A percentile compares a stretch with the other conserved stretches of the same genome.
phyloP scores from a whole-genome alignment of 192 early-diverging fungal genomes.

The Geranomyces variabilis region DNA sequence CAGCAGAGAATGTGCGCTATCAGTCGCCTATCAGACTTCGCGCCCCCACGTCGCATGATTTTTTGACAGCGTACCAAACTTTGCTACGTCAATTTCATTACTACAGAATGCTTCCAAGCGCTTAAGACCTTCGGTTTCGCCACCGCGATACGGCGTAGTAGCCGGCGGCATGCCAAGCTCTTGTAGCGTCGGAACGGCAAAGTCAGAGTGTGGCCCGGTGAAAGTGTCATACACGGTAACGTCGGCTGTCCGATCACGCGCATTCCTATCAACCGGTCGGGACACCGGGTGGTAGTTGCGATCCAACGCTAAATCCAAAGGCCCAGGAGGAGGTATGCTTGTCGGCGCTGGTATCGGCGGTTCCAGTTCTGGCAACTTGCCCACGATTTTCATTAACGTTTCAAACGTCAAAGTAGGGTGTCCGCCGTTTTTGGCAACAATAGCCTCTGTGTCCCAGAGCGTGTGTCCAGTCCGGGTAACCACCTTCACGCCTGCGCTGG shows the following conservation, averaged over 20 bases:
- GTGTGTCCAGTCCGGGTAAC: not conserved
- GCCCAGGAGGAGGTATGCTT: too few relatives aligned
- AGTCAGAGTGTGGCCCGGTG: not conserved
- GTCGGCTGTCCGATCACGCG: not conserved
- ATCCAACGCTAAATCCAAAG: not conserved
- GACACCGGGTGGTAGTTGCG: not conserved
- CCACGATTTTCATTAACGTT: not conserved
- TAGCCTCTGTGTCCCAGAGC: not conserved
- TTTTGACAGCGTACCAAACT: not conserved
- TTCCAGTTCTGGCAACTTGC: not conserved
- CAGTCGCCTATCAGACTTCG: too few relatives aligned
- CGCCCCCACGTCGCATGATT: too few relatives aligned
- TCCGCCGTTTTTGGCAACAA: not conserved
- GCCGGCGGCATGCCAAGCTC: constrained; percentile 3
- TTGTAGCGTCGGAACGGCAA: not conserved
- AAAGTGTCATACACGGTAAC: not conserved
- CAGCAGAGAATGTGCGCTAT: too few relatives aligned
- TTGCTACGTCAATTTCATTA: not conserved
- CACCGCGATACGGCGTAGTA: not conserved
- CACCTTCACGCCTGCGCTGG: not conserved
- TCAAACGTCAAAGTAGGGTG: not conserved
- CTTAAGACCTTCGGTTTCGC: not conserved
- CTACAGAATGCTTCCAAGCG: not conserved
- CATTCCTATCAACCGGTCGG: not conserved
- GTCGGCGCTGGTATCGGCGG: not conserved